A percentile compares a stretch with the other conserved stretches of the same genome.
These are phyloP conservation scores for Pseudogymnoascus pannorum DNA, from an alignment of 2,329 filamentous ascomycete species.

Conservation along the genomic window DNA sequence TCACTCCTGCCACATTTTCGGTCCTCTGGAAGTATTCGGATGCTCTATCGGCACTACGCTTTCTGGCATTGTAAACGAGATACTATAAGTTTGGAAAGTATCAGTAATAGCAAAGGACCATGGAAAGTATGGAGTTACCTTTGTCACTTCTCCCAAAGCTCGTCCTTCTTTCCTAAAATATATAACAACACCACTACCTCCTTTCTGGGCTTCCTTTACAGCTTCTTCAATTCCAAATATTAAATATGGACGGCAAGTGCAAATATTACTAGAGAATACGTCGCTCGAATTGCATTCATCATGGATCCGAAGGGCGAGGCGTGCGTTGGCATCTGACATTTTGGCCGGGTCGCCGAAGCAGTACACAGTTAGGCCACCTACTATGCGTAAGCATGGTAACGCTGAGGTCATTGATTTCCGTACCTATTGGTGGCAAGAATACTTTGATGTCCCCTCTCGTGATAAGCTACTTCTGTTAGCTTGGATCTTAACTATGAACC, in stretches of 20 bases:
- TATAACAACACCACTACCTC: slow-evolving; percentile 89
- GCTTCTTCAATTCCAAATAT: slow-evolving; percentile 97
- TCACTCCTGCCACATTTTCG: slow-evolving; percentile 97
- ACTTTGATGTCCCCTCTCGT: slow-evolving; percentile 91
- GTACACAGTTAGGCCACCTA: slow-evolving; percentile 85
- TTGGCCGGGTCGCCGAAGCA: slow-evolving; percentile 93
- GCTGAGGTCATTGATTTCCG: slow-evolving; percentile 12
- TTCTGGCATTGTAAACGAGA: slow-evolving; percentile 69
- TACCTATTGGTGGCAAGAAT: slow-evolving; percentile 87
- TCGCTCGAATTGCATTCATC: slow-evolving; percentile 92
- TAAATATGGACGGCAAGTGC: slow-evolving; percentile 90
- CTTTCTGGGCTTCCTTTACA: slow-evolving; percentile 91
- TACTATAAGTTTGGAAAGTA: slow-evolving; percentile 25
- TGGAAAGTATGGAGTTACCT: slow-evolving; percentile 45
- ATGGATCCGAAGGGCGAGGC: slow-evolving; percentile 77
- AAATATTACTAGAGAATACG: slow-evolving; percentile 96
- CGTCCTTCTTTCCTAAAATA: slow-evolving; percentile 98
- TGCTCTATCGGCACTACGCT: slow-evolving; percentile 70
- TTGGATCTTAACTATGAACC: slow-evolving; percentile 14
- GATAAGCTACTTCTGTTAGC: slow-evolving; percentile 52
- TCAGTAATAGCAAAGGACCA: slow-evolving; percentile 5
- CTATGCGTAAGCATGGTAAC: slow-evolving; percentile 16
- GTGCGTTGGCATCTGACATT: slow-evolving; percentile 78
- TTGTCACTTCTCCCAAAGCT: slow-evolving; percentile 90
- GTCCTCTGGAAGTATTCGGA: slow-evolving; percentile 95